Conservation (phyloP, 495 filamentous ascomycete species). For the Staphylotrichum longicolle region DNA sequence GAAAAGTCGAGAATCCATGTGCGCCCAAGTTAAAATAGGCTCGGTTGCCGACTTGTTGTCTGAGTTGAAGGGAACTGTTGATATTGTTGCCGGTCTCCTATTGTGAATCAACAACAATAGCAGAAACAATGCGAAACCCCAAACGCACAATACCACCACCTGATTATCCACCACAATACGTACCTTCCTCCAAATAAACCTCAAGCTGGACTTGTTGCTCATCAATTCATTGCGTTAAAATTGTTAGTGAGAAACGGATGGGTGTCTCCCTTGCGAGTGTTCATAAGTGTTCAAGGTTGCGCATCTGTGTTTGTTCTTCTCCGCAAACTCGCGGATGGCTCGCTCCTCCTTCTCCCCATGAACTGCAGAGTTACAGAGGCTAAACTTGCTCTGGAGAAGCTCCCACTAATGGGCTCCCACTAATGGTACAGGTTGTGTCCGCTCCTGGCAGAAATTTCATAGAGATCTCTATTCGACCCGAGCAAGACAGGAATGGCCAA, state of each 20-base stretch:
- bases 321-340: no score
- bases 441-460: no score
- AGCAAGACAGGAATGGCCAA: not conserved
- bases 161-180: not conserved
- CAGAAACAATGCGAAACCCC: not conserved
- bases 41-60: not conserved
- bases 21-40: not conserved
- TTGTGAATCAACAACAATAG: constrained; percentile 17
- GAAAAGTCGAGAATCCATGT: constrained; percentile 8
- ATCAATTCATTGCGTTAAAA: no score
- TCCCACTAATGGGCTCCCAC: no score
- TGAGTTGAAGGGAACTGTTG: not conserved
- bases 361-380: no score
- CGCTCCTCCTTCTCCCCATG: no score
- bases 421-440: no score
- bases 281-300: no score
- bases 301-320: no score
- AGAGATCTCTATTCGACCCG: not conserved
- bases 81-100: constrained; percentile 11
- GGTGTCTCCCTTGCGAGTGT: no score
- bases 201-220: not conserved
- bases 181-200: not conserved
- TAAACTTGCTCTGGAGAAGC: no score
- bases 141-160: constrained; percentile 2
- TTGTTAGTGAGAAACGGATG: no score